A percentile compares a stretch with the other conserved stretches of the same genome.
phyloP scores from a whole-genome alignment of 2,329 filamentous ascomycete species.

The Aspergillus japonicus region DNA sequence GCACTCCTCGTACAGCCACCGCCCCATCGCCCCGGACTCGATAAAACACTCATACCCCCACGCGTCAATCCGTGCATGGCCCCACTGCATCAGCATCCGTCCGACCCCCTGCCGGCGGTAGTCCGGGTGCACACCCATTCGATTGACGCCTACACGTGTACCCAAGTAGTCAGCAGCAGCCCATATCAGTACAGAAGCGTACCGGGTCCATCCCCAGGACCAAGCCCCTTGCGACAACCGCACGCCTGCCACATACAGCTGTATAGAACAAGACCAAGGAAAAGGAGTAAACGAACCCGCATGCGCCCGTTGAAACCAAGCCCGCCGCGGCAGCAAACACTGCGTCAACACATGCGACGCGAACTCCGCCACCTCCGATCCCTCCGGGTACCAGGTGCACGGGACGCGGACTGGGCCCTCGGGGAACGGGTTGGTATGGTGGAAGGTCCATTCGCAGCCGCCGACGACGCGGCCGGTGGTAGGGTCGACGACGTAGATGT shows the following conservation, averaged over 20 bases:
- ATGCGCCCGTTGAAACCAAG: conserved; percentile 17
- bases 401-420: conserved; percentile 13
- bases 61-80: conserved; percentile 17
- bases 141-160: conserved; percentile 7
- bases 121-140: conserved; percentile 19
- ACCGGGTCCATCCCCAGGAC: too few species aligned
- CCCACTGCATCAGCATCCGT: conserved; percentile 18
- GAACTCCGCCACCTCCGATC: conserved; percentile 18
- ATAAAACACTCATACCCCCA: conserved; percentile 20
- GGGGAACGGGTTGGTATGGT: conserved; percentile 18
- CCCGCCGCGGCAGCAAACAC: conserved; percentile 14
- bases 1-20: conserved; percentile 19
- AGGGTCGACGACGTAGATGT: conserved; percentile 18
- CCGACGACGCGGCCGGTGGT: conserved; percentile 14
- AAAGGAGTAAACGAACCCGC: conserved; percentile 2
- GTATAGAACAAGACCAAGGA: too few species aligned
- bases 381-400: conserved; percentile 21
- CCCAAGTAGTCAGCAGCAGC: background rate
- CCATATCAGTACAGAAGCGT: too few species aligned
- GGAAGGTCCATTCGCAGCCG: conserved; percentile 20
- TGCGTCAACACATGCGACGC: conserved; percentile 13
- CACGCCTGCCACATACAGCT: too few species aligned
- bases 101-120: conserved; percentile 17
- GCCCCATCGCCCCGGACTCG: conserved; percentile 14
- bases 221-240: too few species aligned